Percentiles rank a stretch among this genome's conserved stretches.
phyloP scores from a whole-genome alignment of 371 early-diverging fungal genomes.

The Amoeboaphelidium protococcarum region DNA sequence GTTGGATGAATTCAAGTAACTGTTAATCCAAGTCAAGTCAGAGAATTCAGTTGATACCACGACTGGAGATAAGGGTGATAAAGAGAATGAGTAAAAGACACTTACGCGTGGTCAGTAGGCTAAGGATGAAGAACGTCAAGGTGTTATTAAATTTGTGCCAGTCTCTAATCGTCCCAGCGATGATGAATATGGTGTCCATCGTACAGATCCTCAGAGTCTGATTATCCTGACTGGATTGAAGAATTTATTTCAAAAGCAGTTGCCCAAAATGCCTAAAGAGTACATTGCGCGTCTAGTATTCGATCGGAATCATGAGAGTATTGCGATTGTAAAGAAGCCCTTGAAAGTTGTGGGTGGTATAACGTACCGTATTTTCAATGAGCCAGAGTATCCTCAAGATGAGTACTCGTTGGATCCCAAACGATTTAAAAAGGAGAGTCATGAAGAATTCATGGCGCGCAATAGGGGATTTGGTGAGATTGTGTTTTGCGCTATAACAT shows the following conservation, averaged over 20 bases:
- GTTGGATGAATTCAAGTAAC: no score
- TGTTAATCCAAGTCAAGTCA: no score
- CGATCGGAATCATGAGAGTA: slow-evolving; percentile 57
- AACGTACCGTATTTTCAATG: slow-evolving; percentile 74
- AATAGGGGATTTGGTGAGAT: slow-evolving; percentile 99
- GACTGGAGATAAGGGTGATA: no score
- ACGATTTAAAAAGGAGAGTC: no score
- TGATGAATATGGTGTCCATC: no score
- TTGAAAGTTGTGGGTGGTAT: slow-evolving; percentile 83
- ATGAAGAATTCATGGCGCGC: no score
- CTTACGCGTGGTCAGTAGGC: neutral
- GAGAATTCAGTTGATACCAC: no score
- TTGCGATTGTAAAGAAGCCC: slow-evolving; percentile 39
- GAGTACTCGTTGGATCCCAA: no score
- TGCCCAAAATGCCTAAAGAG: slow-evolving; percentile 99
- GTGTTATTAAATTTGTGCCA: slow-evolving; percentile 37
- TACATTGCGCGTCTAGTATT: slow-evolving; percentile 94
- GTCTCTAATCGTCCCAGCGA: slow-evolving; percentile 65
- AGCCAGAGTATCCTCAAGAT: no score
- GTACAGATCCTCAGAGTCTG: slow-evolving; percentile 50
- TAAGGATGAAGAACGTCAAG: slow-evolving; percentile 29
- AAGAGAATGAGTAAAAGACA: no score
- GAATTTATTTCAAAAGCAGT: slow-evolving; percentile 86
- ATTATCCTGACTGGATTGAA: slow-evolving; percentile 74
- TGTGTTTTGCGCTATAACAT: slow-evolving; percentile 93